Percentiles rank a stretch among this genome's conserved stretches.
Conservation (phyloP, 495 filamentous ascomycete species). For the Talaromyces liani region DNA sequence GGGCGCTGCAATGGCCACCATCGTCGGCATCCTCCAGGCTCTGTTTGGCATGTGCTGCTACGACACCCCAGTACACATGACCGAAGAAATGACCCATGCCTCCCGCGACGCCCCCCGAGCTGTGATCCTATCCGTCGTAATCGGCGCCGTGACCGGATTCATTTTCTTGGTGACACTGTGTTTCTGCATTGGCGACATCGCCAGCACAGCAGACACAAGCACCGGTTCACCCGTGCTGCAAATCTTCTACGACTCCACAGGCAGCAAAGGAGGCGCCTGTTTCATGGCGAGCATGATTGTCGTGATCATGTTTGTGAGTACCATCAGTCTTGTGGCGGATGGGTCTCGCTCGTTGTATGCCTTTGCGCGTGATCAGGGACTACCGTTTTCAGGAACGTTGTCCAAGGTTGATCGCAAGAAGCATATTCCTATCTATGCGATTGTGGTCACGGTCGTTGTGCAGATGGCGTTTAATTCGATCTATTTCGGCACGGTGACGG, state of each 20-base stretch:
- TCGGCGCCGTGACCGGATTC: slow-evolving; percentile 44
- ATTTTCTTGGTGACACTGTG: slow-evolving; percentile 41
- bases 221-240: slow-evolving; percentile 47
- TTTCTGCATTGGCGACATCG: slow-evolving; percentile 46
- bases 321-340: slow-evolving; percentile 47
- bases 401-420: slow-evolving; percentile 26
- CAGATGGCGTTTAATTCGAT: slow-evolving; percentile 50
- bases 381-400: slow-evolving; percentile 47
- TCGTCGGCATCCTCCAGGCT: slow-evolving; percentile 49
- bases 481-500: slow-evolving; percentile 50
- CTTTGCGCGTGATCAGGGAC: slow-evolving; percentile 48
- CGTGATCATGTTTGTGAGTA: slow-evolving; percentile 41
- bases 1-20: slow-evolving; percentile 39
- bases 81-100: slow-evolving; percentile 46
- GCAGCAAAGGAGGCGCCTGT: slow-evolving; percentile 34
- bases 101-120: slow-evolving; percentile 36
- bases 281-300: slow-evolving; percentile 44
- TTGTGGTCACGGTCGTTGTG: slow-evolving; percentile 40
- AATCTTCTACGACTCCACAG: slow-evolving; percentile 44
- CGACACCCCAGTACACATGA: slow-evolving; percentile 40
- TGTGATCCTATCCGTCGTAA: slow-evolving; percentile 35
- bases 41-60: slow-evolving; percentile 54
- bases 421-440: slow-evolving; percentile 43
- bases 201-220: slow-evolving; percentile 23
- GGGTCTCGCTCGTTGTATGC: slow-evolving; percentile 51